Percentiles rank a stretch among this genome's conserved stretches.
Conservation (phyloP, 2,329 filamentous ascomycete species). For the Hypomyces perniciosus region DNA sequence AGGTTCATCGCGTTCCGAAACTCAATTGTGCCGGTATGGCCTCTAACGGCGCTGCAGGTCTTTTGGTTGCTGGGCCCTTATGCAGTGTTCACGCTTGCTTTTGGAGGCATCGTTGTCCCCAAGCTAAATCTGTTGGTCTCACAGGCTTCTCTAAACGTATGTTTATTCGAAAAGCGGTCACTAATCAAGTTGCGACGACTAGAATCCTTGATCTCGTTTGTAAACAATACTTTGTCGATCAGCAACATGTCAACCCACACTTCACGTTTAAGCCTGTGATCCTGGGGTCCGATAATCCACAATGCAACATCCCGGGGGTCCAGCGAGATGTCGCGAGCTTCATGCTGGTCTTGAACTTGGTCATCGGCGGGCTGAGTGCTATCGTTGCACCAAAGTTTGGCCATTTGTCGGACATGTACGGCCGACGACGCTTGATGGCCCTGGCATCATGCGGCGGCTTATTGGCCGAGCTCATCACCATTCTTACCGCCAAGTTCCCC, state of each 20-base stretch:
- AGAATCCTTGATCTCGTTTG: constrained; percentile 78
- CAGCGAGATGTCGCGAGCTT: constrained; percentile 74
- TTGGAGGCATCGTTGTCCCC: constrained; percentile 79
- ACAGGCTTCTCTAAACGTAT: not conserved
- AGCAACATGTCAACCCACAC: constrained; percentile 50
- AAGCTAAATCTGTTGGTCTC: constrained; percentile 67
- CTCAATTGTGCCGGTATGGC: not conserved
- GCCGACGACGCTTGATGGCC: constrained; percentile 68
- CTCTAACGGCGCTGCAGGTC: constrained; percentile 46
- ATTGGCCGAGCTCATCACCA: constrained; percentile 66
- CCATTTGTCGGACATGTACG: constrained; percentile 78
- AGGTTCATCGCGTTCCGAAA: constrained; percentile 21
- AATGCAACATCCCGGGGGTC: constrained; percentile 75
- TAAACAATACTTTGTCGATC: constrained; percentile 70
- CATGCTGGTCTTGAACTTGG: constrained; percentile 66
- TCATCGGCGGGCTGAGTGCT: constrained; percentile 71
- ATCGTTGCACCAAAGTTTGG: constrained; percentile 78
- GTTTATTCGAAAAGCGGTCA: not conserved
- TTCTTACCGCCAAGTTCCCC: constrained; percentile 70
- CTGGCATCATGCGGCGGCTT: constrained; percentile 71
- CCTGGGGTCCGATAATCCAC: constrained; percentile 63
- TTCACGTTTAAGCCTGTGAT: constrained; percentile 59
- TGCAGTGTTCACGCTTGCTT: constrained; percentile 74
- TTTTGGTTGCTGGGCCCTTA: constrained; percentile 81
- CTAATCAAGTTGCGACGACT: not conserved